phyloP scores from a whole-genome alignment of 1,284 basidiomycete genomes.

The Heterobasidion parviporum region DNA sequence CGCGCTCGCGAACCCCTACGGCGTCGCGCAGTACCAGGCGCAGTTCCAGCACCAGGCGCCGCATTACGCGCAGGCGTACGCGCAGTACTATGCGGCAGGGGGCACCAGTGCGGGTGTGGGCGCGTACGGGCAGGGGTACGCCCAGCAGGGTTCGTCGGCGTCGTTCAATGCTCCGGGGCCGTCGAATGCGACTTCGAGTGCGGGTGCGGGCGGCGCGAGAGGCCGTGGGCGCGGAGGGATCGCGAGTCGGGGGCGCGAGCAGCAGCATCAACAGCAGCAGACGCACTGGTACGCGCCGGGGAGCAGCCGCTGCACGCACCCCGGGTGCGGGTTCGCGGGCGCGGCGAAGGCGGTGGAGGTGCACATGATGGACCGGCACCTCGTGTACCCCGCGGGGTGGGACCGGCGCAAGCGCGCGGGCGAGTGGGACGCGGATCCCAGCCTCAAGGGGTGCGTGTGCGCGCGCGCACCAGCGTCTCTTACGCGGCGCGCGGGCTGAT shows the following conservation, averaged over 20 bases:
- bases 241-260: neutral
- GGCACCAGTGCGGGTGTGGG: neutral
- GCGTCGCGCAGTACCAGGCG: no score
- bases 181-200: slow-evolving; percentile 11
- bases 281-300: slow-evolving; percentile 56
- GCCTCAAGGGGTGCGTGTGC: slow-evolving; percentile 53
- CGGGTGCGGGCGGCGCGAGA: neutral
- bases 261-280: slow-evolving; percentile 5
- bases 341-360: slow-evolving; percentile 68
- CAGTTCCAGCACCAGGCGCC: slow-evolving; percentile 23
- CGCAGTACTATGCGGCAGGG: slow-evolving; percentile 21
- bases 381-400: slow-evolving; percentile 76
- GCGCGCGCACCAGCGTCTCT: neutral
- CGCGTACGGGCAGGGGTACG: slow-evolving; percentile 36
- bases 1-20: slow-evolving; percentile 31
- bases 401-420: slow-evolving; percentile 49
- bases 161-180: slow-evolving; percentile 9
- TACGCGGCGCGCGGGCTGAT: neutral
- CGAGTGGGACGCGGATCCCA: slow-evolving; percentile 73
- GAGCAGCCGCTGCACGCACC: slow-evolving; percentile 51
- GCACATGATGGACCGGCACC: slow-evolving; percentile 88
- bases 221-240: slow-evolving; percentile 19
- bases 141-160: slow-evolving; percentile 10
- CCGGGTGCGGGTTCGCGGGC: slow-evolving; percentile 68
- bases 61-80: slow-evolving; percentile 58